Conservation (phyloP, 1,284 basidiomycete genomes). For the Neolentinus lepideus region DNA sequence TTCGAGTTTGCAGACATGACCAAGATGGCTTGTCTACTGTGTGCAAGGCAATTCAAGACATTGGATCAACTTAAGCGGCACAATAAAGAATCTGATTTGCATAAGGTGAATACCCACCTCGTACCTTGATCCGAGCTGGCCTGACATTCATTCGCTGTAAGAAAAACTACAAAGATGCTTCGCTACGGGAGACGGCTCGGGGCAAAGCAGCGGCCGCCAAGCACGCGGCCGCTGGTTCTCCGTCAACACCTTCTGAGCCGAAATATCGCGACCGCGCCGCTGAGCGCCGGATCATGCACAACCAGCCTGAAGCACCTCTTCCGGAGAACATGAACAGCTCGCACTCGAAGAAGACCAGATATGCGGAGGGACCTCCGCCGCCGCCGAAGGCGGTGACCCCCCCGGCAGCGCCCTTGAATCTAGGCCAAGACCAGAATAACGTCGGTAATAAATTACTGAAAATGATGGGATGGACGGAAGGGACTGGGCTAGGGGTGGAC, state of each 20-base stretch:
- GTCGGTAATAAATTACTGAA: constrained; percentile 87
- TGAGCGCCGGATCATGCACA: constrained; percentile 81
- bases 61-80: constrained; percentile 81
- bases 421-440: constrained; percentile 73
- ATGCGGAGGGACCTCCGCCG: constrained; percentile 55
- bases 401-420: constrained; percentile 52
- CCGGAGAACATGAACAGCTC: constrained; percentile 38
- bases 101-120: constrained; percentile 66
- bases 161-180: constrained; percentile 76
- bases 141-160: constrained; percentile 26
- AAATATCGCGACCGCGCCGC: constrained; percentile 91
- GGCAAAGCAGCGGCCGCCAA: constrained; percentile 51
- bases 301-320: constrained; percentile 80
- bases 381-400: constrained; percentile 46
- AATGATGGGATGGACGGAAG: constrained; percentile 95
- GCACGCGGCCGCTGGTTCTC: constrained; percentile 25
- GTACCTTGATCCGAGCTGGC: constrained; percentile 5
- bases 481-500: constrained; percentile 75
- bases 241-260: constrained; percentile 30
- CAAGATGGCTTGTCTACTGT: constrained; percentile 79
- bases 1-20: constrained; percentile 73
- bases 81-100: constrained; percentile 84
- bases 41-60: constrained; percentile 86
- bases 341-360: constrained; percentile 34
- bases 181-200: constrained; percentile 64